phyloP scores from a whole-genome alignment of 306 rosid species.

The Prunus fruticosa region DNA sequence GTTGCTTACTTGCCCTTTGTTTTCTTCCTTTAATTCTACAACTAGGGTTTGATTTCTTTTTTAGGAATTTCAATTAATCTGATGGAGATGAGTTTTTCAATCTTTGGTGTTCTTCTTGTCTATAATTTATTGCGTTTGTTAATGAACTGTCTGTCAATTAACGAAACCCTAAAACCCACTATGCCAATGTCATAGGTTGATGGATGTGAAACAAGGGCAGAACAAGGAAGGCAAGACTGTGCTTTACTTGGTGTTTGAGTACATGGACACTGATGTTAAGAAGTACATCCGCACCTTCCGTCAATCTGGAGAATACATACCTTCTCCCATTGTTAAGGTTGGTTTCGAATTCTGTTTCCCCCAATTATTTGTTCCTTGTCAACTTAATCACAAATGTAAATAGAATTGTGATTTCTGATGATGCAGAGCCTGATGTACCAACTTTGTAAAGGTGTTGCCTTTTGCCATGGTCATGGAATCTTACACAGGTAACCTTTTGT shows the following conservation, averaged over 20 bases:
- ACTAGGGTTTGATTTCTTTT: no score
- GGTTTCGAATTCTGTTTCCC: neutral
- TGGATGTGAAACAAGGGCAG: constrained; percentile 92
- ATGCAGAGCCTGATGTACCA: constrained; percentile 83
- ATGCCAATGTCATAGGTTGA: constrained; percentile 33
- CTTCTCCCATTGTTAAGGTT: constrained; percentile 54
- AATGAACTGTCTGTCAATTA: neutral
- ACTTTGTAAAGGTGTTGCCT: constrained; percentile 95
- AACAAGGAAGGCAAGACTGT: constrained; percentile 92
- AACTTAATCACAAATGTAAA: neutral
- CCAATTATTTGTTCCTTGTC: neutral
- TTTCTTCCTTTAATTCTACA: neutral
- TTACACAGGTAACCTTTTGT: constrained; percentile 57
- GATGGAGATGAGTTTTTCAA: neutral
- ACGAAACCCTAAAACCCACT: neutral
- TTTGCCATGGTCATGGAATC: constrained; percentile 96
- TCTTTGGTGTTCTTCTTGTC: neutral
- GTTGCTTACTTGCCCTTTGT: constrained; percentile 17
- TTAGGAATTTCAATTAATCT: no score
- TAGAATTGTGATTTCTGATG: neutral
- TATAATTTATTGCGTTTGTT: neutral
- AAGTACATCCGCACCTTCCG: constrained; percentile 73
- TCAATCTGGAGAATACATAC: constrained; percentile 52
- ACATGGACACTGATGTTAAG: constrained; percentile 89
- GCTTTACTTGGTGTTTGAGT: constrained; percentile 86